These are phyloP conservation scores for Lagenidium giganteum DNA, from an alignment of 352 stramenopile genomes.

Conservation along the genomic window DNA sequence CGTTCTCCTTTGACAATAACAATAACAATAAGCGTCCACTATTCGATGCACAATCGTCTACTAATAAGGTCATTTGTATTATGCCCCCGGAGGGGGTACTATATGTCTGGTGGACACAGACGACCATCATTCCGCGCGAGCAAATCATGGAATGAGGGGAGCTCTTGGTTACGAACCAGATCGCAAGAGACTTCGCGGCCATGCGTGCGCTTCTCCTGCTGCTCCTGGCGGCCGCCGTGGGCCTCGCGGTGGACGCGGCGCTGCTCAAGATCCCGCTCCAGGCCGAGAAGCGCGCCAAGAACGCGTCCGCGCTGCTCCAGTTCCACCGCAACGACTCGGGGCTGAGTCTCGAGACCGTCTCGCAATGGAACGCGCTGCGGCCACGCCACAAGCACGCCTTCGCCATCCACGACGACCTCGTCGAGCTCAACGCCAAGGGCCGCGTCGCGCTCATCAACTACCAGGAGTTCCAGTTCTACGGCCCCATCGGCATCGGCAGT, in stretches of 20 bases:
- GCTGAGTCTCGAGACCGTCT: not conserved
- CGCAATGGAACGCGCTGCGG: constrained; percentile 20
- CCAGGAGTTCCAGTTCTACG: constrained; percentile 84
- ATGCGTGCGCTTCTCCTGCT: not conserved
- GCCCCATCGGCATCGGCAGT: constrained; percentile 50
- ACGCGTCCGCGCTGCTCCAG: constrained; percentile 25
- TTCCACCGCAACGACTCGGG: constrained; percentile 23
- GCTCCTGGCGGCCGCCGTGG: not conserved
- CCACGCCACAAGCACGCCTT: not conserved
- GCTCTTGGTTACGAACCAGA: too few species aligned
- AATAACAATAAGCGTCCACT: too few species aligned
- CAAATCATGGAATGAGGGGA: too few species aligned
- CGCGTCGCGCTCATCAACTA: constrained; percentile 71
- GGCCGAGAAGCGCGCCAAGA: constrained; percentile 13
- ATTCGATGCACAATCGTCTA: too few species aligned
- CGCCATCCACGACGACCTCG: constrained; percentile 10
- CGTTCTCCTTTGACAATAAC: too few species aligned
- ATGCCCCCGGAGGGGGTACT: too few species aligned
- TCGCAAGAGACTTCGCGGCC: too few species aligned
- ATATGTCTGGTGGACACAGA: too few species aligned
- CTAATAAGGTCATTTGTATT: too few species aligned
- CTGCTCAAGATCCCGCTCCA: constrained; percentile 43
- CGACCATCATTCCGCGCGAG: too few species aligned
- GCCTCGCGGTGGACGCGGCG: not conserved
- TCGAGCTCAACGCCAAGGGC: constrained; percentile 23